Evolutionary conservation across 371 early-diverging fungal genomes (phyloP), one percentile per base, ranked within the genome.

Genomic region (Chytridiales sp.): DNA sequence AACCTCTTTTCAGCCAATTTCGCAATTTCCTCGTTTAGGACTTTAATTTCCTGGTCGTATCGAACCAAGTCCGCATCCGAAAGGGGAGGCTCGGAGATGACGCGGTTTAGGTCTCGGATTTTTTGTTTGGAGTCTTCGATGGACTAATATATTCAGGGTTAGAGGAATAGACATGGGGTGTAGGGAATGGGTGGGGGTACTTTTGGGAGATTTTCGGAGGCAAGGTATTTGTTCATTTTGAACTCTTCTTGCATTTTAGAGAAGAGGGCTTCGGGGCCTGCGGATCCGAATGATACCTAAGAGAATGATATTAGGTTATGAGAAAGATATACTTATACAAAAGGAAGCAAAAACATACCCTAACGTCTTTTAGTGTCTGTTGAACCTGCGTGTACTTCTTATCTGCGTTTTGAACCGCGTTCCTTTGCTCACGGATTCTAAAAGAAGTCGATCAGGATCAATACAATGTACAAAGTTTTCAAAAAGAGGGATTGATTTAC

Each of bases 181-280:
- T 31, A 15, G 42, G 35, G 42, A 11, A 22, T 9, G 29, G 24
- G 19, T 24, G 11, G 26, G 44, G 13, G 38, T 52, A 74, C 73
- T 51, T 80, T 78, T 53, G 80, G 80, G 11, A 82, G 57, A 31
- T 76, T 80, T 32, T 79, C 81, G 6, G 61, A 61, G 6, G 76
- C 72, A 0, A 82, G 62, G 41, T 73, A 79, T 46, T 67, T 67
- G 63, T 80, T 78, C 79, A 78, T 80, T 53, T 73, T 69, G 63
- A 60, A 64, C 19, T 82, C 82, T 47, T 79, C 73, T 55, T 76
- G 67, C 62, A 80, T 69, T 54, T 75, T 75, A 6, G 69, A 56
- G 47, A 75, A 69, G 9, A 82, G 48, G 0, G 66, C 61, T 17
- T 80, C 77, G 6, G 82, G 76, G 26, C 69, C 70, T 6, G 55